A percentile compares a stretch with the other conserved stretches of the same genome.
phyloP scores from a whole-genome alignment of 768 basidiomycete species.

The Cubamyces lactineus region DNA sequence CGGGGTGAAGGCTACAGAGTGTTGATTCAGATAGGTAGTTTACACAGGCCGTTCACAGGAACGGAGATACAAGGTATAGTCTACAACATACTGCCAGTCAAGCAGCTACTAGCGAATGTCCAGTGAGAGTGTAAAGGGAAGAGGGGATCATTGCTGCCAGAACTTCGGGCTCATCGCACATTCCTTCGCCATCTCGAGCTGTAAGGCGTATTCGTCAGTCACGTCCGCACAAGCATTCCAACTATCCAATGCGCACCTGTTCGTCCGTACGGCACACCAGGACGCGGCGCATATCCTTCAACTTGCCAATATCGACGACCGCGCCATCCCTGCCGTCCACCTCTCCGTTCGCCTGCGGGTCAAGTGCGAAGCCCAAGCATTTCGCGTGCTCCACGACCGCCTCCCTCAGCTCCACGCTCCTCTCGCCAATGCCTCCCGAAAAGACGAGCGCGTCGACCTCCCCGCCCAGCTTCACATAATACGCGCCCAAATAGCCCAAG shows the following conservation, averaged over 20 bases:
- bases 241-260: conserved; percentile 43
- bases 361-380: conserved; percentile 67
- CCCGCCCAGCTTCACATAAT: conserved; percentile 71
- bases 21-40: too few relatives aligned
- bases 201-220: conserved; percentile 1
- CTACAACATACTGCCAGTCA: neutral
- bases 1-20: neutral
- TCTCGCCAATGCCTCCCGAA: conserved; percentile 88
- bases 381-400: conserved; percentile 55
- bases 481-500: conserved; percentile 70
- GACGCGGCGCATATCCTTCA: conserved; percentile 38
- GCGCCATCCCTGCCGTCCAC: conserved; percentile 41
- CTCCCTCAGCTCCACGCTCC: conserved; percentile 59
- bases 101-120: too few relatives aligned
- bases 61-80: conserved; percentile 5
- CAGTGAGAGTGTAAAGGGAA: too few relatives aligned
- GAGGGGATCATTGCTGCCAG: conserved; percentile 23
- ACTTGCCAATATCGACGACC: conserved; percentile 52
- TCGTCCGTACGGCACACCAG: conserved; percentile 72
- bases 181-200: conserved; percentile 50
- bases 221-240: neutral
- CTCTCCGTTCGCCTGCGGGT: conserved; percentile 48
- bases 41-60: neutral
- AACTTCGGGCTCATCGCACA: conserved; percentile 38
- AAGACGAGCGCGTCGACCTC: conserved; percentile 82